Evolutionary conservation across 1,284 basidiomycete species (phyloP).

Genomic region (Apiotrichum sp.): DNA sequence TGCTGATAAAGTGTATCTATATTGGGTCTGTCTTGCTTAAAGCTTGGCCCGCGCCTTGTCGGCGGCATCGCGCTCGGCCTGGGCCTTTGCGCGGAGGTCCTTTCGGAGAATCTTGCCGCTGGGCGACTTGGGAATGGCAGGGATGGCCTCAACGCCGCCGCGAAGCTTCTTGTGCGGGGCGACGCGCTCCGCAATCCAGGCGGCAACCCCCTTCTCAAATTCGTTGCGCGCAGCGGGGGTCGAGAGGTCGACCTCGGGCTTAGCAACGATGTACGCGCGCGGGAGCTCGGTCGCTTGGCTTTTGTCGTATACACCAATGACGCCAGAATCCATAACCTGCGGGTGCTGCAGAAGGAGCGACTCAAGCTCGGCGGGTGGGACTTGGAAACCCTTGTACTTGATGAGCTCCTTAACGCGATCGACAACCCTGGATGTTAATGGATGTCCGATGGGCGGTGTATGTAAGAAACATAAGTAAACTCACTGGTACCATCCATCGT

Average conservation of each 20-base stretch:
- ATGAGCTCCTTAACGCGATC: constrained; percentile 65
- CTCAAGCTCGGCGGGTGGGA: constrained; percentile 77
- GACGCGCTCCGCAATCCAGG: constrained; percentile 59
- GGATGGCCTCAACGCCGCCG: constrained; percentile 49
- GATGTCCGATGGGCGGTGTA: too few relatives aligned
- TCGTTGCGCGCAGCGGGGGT: constrained; percentile 38
- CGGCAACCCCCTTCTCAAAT: constrained; percentile 52
- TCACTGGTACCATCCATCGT: constrained; percentile 51
- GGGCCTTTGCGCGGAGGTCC: constrained; percentile 29
- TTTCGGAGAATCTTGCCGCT: constrained; percentile 42
- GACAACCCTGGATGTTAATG: neutral
- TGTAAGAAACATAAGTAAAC: neutral
- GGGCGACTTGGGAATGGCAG: constrained; percentile 48
- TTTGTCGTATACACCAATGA: constrained; percentile 60
- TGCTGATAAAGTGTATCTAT: neutral
- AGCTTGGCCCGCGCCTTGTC: constrained; percentile 10
- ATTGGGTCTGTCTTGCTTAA: neutral
- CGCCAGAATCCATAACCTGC: constrained; percentile 62
- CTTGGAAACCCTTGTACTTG: constrained; percentile 58
- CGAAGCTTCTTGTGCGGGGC: constrained; percentile 49
- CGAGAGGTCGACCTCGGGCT: constrained; percentile 32
- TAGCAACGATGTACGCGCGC: constrained; percentile 58
- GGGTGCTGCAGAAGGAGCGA: constrained; percentile 65
- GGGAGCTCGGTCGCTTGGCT: constrained; percentile 70
- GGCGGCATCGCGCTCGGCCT: constrained; percentile 23